Percentiles rank a stretch among this genome's conserved stretches.
These are phyloP conservation scores for Curvularia sp. DNA, from an alignment of 2,329 filamentous ascomycete species.

Conservation along the genomic window DNA sequence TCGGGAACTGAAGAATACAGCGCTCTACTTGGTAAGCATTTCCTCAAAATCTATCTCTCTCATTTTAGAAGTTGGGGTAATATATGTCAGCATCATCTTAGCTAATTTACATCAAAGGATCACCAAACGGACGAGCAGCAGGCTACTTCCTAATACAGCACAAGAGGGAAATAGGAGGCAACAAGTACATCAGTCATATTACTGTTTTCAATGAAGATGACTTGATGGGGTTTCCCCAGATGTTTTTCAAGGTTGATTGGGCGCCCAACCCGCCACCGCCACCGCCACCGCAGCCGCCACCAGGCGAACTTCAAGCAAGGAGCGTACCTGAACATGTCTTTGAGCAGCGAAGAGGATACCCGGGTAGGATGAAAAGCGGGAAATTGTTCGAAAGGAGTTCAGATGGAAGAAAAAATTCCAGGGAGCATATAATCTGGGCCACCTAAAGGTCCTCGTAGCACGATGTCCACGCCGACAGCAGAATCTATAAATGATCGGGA, in stretches of 20 bases:
- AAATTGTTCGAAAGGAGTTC: slow-evolving; percentile 1
- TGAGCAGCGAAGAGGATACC: neutral
- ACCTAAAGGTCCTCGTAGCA: neutral
- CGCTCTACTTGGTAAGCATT: slow-evolving; percentile 7
- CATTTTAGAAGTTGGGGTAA: neutral
- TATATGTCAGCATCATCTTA: neutral
- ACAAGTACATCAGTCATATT: slow-evolving; percentile 2
- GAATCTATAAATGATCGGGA: too few species aligned
- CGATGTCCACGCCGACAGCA: neutral
- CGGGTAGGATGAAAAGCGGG: neutral
- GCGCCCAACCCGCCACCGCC: slow-evolving; percentile 1
- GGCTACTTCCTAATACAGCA: slow-evolving; percentile 13
- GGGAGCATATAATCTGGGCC: slow-evolving; percentile 11
- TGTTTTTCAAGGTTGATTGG: slow-evolving; percentile 1
- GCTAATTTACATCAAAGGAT: slow-evolving; percentile 3
- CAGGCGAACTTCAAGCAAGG: too few species aligned
- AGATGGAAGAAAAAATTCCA: slow-evolving; percentile 11
- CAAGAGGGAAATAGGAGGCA: slow-evolving; percentile 2
- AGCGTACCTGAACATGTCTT: too few species aligned
- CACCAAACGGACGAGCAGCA: slow-evolving; percentile 3
- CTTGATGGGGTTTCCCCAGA: neutral
- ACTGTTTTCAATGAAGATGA: slow-evolving; percentile 1
- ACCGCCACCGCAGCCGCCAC: neutral
- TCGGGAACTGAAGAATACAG: slow-evolving; percentile 1
- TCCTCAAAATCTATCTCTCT: neutral